Percentiles rank a stretch among this genome's conserved stretches.
These are phyloP conservation scores for Nephelium lappaceum DNA, from an alignment of 345 rosid species.

Conservation along the genomic window DNA sequence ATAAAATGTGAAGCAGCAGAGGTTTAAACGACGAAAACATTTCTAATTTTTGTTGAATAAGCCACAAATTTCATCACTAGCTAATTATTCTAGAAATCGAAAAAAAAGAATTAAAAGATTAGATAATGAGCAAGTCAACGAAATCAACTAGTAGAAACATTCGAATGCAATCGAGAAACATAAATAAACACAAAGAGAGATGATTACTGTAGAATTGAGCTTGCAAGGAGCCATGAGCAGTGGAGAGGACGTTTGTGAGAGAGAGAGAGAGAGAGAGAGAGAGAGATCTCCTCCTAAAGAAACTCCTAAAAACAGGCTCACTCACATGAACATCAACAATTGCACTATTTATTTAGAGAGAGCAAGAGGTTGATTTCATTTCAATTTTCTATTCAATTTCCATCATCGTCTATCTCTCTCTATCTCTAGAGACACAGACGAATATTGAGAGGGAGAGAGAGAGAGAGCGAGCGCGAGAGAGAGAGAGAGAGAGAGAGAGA, in stretches of 20 bases:
- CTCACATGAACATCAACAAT: background rate
- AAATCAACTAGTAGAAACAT: background rate
- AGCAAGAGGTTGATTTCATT: background rate
- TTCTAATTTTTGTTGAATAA: too few species aligned
- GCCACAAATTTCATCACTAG: too few species aligned
- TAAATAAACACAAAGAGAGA: slow-evolving; percentile 11
- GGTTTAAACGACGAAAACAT: background rate
- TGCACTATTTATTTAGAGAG: too few species aligned
- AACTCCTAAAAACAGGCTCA: background rate
- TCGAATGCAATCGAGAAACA: slow-evolving; percentile 2
- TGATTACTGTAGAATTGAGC: slow-evolving; percentile 49
- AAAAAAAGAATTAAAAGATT: too few species aligned
- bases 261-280: slow-evolving; percentile 2
- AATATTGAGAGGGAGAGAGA: background rate
- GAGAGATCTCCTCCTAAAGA: background rate
- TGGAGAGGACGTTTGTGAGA: background rate
- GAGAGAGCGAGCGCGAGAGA: background rate
- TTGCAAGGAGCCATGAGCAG: slow-evolving; percentile 56
- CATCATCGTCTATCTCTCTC: background rate
- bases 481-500: too few species aligned
- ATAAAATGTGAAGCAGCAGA: background rate
- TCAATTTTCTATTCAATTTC: background rate
- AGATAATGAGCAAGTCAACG: background rate
- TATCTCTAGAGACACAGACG: background rate
- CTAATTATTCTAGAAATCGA: too few species aligned